Evolutionary conservation across 2,329 filamentous ascomycete genomes (phyloP), one percentile per base, ranked within the genome.

Genomic region (Sarocladiaceae sp.): DNA sequence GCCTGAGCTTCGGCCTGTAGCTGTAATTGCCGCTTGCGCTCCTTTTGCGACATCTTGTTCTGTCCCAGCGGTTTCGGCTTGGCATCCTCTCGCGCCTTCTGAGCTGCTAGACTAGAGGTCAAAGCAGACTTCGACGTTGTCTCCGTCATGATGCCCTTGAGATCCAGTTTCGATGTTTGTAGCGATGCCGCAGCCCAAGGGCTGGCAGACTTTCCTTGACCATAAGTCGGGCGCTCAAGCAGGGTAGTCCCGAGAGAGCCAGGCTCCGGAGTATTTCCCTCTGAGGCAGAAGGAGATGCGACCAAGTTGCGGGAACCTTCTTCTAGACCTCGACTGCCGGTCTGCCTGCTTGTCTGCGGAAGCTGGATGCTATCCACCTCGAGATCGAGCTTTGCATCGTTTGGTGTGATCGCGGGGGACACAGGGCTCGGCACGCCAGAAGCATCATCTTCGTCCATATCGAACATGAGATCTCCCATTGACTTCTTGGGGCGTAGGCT

Each of bases 11-110:
- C 66, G 19, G 73, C 66, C 55, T 86, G 79, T 49, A 80, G 74
- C 55, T 88, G 83, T 54, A 88, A 79, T 51, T 89, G 79, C 58
- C 79, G 86, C 66, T 95, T 97, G 18, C 89, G 82, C 61, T 96
- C 90, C 58, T 93, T 95, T 55, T 97, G 93, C 1, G 90, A 95
- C 52, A 95, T 65, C 59, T 87, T 95, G 1, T 65, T 58, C 13
- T 68, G 65, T 1, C 68, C 55, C 10, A n/a, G 40, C 31, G 56
- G 44, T 51, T 66, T 72, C 41, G 47, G 58, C 45, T 45, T 54
- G 60, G 47, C 15, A 9, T 39, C 18, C 3, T 72, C 66, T 44
- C 65, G 71, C 6, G 52, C 59, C 37, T 62, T 73, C 52, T 78
- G 71, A 1, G 72, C 73, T 4, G 71, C 73, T 10, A 82, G 56